Evolutionary conservation across 192 early-diverging fungal genomes (phyloP).

Genomic region (Coemansia sp.): DNA sequence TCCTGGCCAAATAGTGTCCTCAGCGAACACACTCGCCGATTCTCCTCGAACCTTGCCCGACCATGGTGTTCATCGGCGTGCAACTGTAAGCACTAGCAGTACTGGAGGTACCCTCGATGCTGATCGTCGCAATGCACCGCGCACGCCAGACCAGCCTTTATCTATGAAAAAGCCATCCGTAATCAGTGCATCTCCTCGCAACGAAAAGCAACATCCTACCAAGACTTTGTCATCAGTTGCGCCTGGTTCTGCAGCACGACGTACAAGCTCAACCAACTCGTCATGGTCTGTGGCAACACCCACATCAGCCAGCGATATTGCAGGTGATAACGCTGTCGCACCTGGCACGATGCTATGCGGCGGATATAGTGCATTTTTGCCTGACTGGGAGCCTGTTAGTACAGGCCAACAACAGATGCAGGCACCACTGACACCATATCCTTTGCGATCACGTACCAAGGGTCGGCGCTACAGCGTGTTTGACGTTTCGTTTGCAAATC

Average conservation of each 20-base stretch:
- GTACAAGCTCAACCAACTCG: slow-evolving; percentile 43
- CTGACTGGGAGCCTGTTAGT: slow-evolving; percentile 25
- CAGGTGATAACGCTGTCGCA: slow-evolving; percentile 3
- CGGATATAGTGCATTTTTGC: slow-evolving; percentile 13
- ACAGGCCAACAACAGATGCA: slow-evolving; percentile 5
- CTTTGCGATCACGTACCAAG: slow-evolving; percentile 15
- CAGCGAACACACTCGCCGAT: slow-evolving; percentile 20
- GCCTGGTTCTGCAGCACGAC: slow-evolving; percentile 12
- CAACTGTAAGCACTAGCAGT: slow-evolving; percentile 16
- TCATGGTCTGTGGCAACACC: slow-evolving; percentile 43
- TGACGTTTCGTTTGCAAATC: slow-evolving; percentile 39
- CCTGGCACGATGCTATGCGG: slow-evolving; percentile 6
- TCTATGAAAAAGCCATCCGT: background rate
- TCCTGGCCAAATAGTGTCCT: slow-evolving; percentile 13
- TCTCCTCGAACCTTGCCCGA: slow-evolving; percentile 20
- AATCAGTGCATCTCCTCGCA: slow-evolving; percentile 6
- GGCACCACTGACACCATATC: slow-evolving; percentile 1
- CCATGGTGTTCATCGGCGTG: slow-evolving; percentile 18
- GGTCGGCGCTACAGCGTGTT: slow-evolving; percentile 50
- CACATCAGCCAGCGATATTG: slow-evolving; percentile 16
- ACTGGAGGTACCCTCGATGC: background rate
- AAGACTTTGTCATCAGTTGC: background rate
- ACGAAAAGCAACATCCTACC: background rate
- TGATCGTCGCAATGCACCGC: background rate
- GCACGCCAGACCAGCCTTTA: slow-evolving; percentile 5